Conservation (phyloP, 768 basidiomycete genomes). For the Tubosaeta sp. region DNA sequence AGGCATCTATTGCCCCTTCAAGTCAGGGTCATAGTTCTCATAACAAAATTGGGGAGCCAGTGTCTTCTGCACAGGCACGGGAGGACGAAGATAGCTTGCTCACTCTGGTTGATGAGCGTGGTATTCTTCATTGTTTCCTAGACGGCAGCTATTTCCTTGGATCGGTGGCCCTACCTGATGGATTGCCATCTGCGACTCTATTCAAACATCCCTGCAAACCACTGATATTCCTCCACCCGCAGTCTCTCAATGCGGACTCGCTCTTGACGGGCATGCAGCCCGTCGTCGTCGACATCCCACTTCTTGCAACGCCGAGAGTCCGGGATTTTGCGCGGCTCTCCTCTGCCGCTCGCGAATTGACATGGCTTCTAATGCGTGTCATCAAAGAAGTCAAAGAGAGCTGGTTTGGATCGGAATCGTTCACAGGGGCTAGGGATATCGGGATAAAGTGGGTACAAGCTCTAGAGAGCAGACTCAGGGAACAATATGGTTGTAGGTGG, state of each 20-base stretch:
- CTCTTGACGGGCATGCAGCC: conserved; percentile 35
- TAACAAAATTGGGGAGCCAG: conserved; percentile 26
- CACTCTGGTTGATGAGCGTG: conserved; percentile 52
- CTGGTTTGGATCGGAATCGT: conserved; percentile 70
- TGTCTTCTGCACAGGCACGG: conserved; percentile 26
- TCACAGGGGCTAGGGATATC: conserved; percentile 63
- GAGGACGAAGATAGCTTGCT: conserved; percentile 64
- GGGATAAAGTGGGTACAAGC: conserved; percentile 70
- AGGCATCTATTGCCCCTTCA: conserved; percentile 57
- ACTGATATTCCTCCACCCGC: conserved; percentile 48
- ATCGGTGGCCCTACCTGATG: conserved; percentile 33
- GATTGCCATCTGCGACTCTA: conserved; percentile 27
- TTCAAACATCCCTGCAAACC: conserved; percentile 45
- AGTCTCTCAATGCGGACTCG: conserved; percentile 22
- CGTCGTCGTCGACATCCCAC: conserved; percentile 47
- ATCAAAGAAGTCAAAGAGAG: conserved; percentile 65
- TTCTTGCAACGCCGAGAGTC: conserved; percentile 50
- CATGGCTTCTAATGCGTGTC: conserved; percentile 67
- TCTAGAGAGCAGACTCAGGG: conserved; percentile 59
- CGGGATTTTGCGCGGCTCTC: conserved; percentile 71
- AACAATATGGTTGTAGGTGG: conserved; percentile 63
- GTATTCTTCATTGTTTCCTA: conserved; percentile 60
- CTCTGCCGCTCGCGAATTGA: conserved; percentile 63
- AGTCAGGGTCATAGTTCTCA: conserved; percentile 29
- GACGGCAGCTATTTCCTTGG: conserved; percentile 78